Conservation (phyloP, 306 rosid species). For the Glycine tomentella region DNA sequence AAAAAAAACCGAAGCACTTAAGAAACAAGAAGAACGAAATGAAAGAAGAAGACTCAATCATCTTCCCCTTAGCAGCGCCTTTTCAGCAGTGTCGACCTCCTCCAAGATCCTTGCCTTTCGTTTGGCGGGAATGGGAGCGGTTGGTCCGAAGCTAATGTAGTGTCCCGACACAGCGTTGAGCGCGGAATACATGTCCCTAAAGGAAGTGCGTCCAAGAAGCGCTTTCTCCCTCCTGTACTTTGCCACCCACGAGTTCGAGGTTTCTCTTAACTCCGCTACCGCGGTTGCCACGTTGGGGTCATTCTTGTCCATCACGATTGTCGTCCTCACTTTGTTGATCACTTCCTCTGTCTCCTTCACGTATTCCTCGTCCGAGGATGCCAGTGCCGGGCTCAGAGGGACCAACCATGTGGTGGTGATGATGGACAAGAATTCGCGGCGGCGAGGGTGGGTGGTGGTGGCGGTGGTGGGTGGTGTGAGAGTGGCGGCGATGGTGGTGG, state of each 20-base stretch:
- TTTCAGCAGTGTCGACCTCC: slow-evolving; percentile 86
- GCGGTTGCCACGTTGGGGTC: slow-evolving; percentile 84
- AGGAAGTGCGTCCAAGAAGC: slow-evolving; percentile 82
- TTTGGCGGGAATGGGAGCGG: slow-evolving; percentile 92
- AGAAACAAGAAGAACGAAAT: background rate
- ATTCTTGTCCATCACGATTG: slow-evolving; percentile 74
- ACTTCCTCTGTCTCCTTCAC: slow-evolving; percentile 82
- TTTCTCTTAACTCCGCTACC: slow-evolving; percentile 79
- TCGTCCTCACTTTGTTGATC: slow-evolving; percentile 72
- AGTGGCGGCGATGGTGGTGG: slow-evolving; percentile 36
- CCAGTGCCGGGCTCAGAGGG: slow-evolving; percentile 60
- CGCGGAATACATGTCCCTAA: slow-evolving; percentile 91
- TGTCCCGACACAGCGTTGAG: slow-evolving; percentile 92
- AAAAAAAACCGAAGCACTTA: slow-evolving; percentile 35
- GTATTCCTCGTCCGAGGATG: slow-evolving; percentile 79
- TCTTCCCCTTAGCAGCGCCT: slow-evolving; percentile 86
- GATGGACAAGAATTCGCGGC: slow-evolving; percentile 76
- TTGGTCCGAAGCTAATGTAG: slow-evolving; percentile 92
- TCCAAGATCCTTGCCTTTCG: slow-evolving; percentile 83
- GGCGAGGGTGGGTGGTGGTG: slow-evolving; percentile 45
- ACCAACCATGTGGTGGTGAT: slow-evolving; percentile 41
- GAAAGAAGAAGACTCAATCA: slow-evolving; percentile 11
- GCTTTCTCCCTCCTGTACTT: slow-evolving; percentile 88
- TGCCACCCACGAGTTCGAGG: slow-evolving; percentile 91
- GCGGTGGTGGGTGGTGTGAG: background rate